phyloP scores from a whole-genome alignment of 2,329 filamentous ascomycete species.

The Aureobasidium namibiae region DNA sequence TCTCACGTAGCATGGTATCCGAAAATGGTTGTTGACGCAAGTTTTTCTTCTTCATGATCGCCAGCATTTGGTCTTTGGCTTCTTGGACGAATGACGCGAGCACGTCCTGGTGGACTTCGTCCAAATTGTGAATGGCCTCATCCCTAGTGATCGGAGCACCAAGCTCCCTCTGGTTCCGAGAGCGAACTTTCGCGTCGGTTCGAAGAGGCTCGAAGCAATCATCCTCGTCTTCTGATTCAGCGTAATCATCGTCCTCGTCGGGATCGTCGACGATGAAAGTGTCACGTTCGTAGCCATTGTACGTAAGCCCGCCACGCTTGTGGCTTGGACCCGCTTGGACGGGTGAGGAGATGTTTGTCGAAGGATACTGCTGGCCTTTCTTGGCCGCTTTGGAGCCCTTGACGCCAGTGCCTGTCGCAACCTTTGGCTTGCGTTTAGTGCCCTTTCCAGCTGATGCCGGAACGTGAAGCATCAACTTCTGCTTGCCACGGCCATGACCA shows the following conservation, averaged over 20 bases:
- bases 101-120: constrained; percentile 53
- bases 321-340: constrained; percentile 39
- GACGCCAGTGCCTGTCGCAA: constrained; percentile 14
- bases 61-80: constrained; percentile 53
- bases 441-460: constrained; percentile 31
- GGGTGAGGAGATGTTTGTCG: constrained; percentile 61
- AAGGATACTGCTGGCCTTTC: constrained; percentile 43
- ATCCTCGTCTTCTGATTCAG: constrained; percentile 26
- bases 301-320: constrained; percentile 22
- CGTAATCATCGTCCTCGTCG: constrained; percentile 28
- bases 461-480: constrained; percentile 45
- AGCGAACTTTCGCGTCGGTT: constrained; percentile 29
- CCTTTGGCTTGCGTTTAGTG: constrained; percentile 24
- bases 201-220: constrained; percentile 41
- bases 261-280: constrained; percentile 28
- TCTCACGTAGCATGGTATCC: constrained; percentile 60
- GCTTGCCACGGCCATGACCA: constrained; percentile 28
- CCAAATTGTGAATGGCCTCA: constrained; percentile 44
- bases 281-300: constrained; percentile 29
- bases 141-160: constrained; percentile 54
- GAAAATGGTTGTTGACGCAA: constrained; percentile 56
- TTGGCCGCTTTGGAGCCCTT: constrained; percentile 26
- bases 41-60: constrained; percentile 51
- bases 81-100: constrained; percentile 57
- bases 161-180: constrained; percentile 29